Evolutionary conservation across 495 filamentous ascomycete genomes (phyloP).

Genomic region (Penicillium macrosclerotiorum): DNA sequence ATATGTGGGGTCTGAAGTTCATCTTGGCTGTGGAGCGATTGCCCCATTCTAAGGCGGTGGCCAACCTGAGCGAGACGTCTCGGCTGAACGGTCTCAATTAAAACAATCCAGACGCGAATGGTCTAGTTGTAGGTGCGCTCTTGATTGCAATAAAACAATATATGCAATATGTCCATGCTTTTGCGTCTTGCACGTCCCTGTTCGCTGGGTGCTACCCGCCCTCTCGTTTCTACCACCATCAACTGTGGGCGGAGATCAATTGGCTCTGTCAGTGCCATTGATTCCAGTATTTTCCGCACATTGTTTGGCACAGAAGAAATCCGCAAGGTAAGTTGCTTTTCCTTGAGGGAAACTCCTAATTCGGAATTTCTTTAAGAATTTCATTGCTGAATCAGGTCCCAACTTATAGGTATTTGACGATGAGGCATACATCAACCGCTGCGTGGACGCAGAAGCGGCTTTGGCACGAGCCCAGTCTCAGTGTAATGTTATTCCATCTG

Average conservation of each 20-base stretch:
- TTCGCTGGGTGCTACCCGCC: background rate
- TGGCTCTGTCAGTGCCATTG: conserved; percentile 45
- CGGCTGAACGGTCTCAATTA: too few relatives aligned
- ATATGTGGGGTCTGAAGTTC: too few relatives aligned
- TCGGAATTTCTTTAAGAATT: background rate
- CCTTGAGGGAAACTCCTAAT: too few relatives aligned
- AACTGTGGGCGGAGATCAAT: conserved; percentile 11
- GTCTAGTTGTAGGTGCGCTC: too few relatives aligned
- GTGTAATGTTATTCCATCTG: conserved; percentile 42
- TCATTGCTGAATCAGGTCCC: background rate
- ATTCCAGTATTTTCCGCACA: conserved; percentile 48
- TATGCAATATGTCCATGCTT: conserved; percentile 4
- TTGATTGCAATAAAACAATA: too few relatives aligned
- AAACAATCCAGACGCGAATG: background rate
- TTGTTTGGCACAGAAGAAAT: conserved; percentile 53
- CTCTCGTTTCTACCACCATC: background rate
- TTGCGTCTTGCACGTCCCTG: background rate
- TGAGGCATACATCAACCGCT: conserved; percentile 47
- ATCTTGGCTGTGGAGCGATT: background rate
- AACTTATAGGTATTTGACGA: conserved; percentile 42
- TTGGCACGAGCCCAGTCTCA: conserved; percentile 46
- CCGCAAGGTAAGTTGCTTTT: conserved; percentile 33
- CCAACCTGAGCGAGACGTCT: too few relatives aligned
- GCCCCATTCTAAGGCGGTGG: too few relatives aligned
- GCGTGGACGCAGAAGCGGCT: conserved; percentile 50